phyloP scores from a whole-genome alignment of 805 yeast species.

The Kodamaea laetipori region DNA sequence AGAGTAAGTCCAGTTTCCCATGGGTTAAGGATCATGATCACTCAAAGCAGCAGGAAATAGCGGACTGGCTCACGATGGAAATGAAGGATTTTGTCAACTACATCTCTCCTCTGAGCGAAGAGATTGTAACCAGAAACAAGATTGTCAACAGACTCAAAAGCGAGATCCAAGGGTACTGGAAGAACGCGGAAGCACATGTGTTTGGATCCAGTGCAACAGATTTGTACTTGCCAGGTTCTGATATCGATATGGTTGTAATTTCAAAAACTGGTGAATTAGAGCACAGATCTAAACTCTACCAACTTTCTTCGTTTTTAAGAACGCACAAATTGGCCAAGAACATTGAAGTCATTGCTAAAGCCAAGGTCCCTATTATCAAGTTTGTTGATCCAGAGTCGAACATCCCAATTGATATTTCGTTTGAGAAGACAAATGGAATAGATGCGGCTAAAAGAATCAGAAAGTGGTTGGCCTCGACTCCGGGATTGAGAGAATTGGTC shows the following conservation, averaged over 20 bases:
- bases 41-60: constrained; percentile 70
- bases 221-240: constrained; percentile 90
- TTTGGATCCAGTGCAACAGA: constrained; percentile 97
- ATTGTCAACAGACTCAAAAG: constrained; percentile 62
- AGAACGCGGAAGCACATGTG: constrained; percentile 74
- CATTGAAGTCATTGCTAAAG: constrained; percentile 83
- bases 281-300: constrained; percentile 65
- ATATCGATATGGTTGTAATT: constrained; percentile 87
- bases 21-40: constrained; percentile 84
- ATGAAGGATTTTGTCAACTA: constrained; percentile 82
- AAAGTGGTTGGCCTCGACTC: constrained; percentile 69
- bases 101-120: constrained; percentile 79
- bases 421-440: constrained; percentile 80
- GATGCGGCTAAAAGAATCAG: constrained; percentile 79
- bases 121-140: constrained; percentile 64
- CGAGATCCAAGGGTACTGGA: constrained; percentile 64
- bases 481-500: constrained; percentile 81
- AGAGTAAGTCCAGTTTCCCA: constrained; percentile 49
- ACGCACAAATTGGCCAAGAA: constrained; percentile 61
- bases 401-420: constrained; percentile 85
- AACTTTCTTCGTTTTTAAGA: constrained; percentile 69
- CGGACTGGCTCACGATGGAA: constrained; percentile 86
- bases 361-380: constrained; percentile 93
- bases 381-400: constrained; percentile 72
- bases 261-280: constrained; percentile 62